phyloP scores from a whole-genome alignment of 108 stramenopile genomes.

The Skeletonema potamos region DNA sequence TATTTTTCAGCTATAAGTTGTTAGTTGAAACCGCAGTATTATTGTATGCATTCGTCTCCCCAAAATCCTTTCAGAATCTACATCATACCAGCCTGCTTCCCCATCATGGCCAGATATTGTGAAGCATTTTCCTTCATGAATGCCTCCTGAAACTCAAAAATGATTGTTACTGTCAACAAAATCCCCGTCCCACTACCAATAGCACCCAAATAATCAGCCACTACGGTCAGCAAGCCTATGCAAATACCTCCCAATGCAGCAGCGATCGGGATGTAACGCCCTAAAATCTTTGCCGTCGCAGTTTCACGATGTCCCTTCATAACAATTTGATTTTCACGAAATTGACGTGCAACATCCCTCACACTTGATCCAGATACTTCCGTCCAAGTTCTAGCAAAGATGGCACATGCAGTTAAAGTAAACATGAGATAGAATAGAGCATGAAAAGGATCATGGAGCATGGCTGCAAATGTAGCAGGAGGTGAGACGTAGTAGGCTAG shows the following conservation, averaged over 20 bases:
- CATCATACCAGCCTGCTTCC: neutral
- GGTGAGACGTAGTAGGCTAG: slow-evolving; percentile 99
- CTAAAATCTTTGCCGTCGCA: slow-evolving; percentile 90
- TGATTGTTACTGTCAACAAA: slow-evolving; percentile 97
- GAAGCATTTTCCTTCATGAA: slow-evolving; percentile 76
- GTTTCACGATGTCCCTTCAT: slow-evolving; percentile 99
- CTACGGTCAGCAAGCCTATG: slow-evolving; percentile 96
- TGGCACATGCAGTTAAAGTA: slow-evolving; percentile 96
- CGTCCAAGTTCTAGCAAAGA: slow-evolving; percentile 99
- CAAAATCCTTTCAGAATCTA: neutral
- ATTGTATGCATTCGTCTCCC: neutral
- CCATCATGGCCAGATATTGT: neutral
- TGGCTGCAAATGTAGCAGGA: slow-evolving; percentile 86
- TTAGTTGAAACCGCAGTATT: neutral
- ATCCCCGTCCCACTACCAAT: slow-evolving; percentile 94
- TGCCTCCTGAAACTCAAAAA: slow-evolving; percentile 95
- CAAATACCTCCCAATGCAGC: slow-evolving; percentile 99
- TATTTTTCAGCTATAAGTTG: neutral
- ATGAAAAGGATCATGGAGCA: slow-evolving; percentile 97
- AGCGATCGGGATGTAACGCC: slow-evolving; percentile 98
- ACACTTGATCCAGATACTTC: slow-evolving; percentile 97
- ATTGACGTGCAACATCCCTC: slow-evolving; percentile 98
- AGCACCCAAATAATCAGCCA: slow-evolving; percentile 97
- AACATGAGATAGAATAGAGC: slow-evolving; percentile 98
- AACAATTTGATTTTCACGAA: slow-evolving; percentile 97